Evolutionary conservation across 176 grass and related monocot species (phyloP), one percentile per base, ranked within the genome.

Genomic region (Zoysia pacifica): DNA sequence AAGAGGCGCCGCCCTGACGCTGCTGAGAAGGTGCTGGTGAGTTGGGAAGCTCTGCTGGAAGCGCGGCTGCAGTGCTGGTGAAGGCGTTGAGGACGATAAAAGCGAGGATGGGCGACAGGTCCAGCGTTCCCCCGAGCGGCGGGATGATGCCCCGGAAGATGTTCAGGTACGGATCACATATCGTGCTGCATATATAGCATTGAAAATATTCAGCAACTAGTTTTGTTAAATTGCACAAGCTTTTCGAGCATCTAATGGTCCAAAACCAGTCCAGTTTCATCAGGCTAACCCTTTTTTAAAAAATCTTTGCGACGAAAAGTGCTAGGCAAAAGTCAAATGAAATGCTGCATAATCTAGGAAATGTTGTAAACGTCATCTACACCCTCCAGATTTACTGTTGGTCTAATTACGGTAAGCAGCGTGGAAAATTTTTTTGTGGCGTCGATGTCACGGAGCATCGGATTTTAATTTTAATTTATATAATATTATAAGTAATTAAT

Each of bases 81-180:
- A 99, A 89, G 55, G 59, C 86, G 81, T 95, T 92, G 74, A 99
- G 96, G 81, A 89, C 96, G 16, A 99, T 36, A 85, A 99, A 99
- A 2, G 96, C 96, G 43, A 99, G 79, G 75, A 99, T 95, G 62
- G 96, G 96, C 40, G 96, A 99, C n/a, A 99, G 89, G 87, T 99
- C 96, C 16, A 99, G 70, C 52, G 90, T 88, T 35, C 90, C 96
- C 2, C 92, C 96, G 5, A 99, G 75, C 67, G 96, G 92, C 38
- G 92, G 96, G 86, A 99, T 89, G 81, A 99, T 89, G 74, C 96
- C 96, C 54, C 96, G 92, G 81, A 99, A 98, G 81, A 99, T 85
- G 81, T 99, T 99, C 54, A 99, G 86, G 83, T 99, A 99, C 44
- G 96, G 96, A 62, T 99, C 96, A 65, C 94, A 97, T 52, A 97